Evolutionary conservation across 768 basidiomycete genomes (phyloP), one percentile per base, ranked within the genome.

Genomic region (Suillus variegatus): DNA sequence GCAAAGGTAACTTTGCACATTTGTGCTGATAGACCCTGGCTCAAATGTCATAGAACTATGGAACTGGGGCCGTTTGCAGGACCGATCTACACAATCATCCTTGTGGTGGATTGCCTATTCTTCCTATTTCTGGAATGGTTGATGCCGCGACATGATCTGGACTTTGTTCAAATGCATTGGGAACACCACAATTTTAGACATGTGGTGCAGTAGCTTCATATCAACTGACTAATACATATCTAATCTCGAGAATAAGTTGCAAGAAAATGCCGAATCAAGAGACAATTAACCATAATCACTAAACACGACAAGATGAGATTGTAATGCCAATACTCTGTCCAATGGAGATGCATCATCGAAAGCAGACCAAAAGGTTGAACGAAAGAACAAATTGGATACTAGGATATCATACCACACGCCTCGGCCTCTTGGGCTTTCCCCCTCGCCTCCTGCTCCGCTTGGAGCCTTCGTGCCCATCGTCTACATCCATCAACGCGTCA

Each of bases 21-120:
- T 25, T 13, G 22, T 7, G 10, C 41, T 16, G 14, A 8, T 13
- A 13, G 41, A 40, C 32, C 16, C 6, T 40, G 20, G 52, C 36
- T 60, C 35, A 44, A 6, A 52, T 43, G n/a, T 52, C 22, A 22
- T 71, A 92, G 88, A 72, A 97, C 92, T 41, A 87, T 93, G 84
- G 81, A 84, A 60, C 80, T 93, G 9, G 97, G 92, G 0, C 85
- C 84, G 0, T 88, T 94, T 55, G 93, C 88, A 10, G 97, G 97
- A 0, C 86, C 87, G 2, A 97, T 99, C 52, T 92, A 94, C 71
- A 89, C 92, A 10, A 87, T 90, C 68, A 98, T 99, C 47, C 79
- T 97, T 49, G 81, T 95, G 36, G 93, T 99, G 1, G 91, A 95
- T 70, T 94, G 94, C 73, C 75, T 97, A 9, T 97, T 97, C 77